These are phyloP conservation scores for Hygrophorus pudorinus DNA, from an alignment of 768 basidiomycete genomes.

Conservation along the genomic window DNA sequence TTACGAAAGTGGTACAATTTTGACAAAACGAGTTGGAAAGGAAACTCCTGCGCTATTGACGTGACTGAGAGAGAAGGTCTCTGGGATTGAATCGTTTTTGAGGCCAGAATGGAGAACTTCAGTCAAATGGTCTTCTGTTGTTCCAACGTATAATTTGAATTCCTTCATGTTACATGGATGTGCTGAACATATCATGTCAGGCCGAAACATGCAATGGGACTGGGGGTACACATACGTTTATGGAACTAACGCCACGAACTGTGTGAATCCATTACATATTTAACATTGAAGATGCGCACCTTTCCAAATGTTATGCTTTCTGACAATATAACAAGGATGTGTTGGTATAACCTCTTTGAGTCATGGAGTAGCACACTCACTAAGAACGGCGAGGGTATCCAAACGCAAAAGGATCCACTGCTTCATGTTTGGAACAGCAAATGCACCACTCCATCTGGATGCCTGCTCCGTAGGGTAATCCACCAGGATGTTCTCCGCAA, in stretches of 20 bases:
- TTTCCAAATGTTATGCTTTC: slow-evolving; percentile 77
- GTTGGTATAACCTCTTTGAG: not conserved
- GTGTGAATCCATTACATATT: not conserved
- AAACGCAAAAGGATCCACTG: slow-evolving; percentile 69
- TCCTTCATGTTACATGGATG: slow-evolving; percentile 85
- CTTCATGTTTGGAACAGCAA: slow-evolving; percentile 41
- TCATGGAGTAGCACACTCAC: slow-evolving; percentile 27
- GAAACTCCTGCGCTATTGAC: slow-evolving; percentile 43
- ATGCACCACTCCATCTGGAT: slow-evolving; percentile 70
- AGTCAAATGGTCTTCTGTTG: slow-evolving; percentile 53
- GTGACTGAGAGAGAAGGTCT: slow-evolving; percentile 54
- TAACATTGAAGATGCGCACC: slow-evolving; percentile 26
- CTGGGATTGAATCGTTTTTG: slow-evolving; percentile 54
- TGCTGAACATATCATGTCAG: slow-evolving; percentile 29
- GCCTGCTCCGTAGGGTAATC: slow-evolving; percentile 54
- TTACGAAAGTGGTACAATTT: slow-evolving; percentile 69
- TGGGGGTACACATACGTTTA: slow-evolving; percentile 23
- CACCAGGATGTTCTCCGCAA: slow-evolving; percentile 56
- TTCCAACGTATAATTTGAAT: slow-evolving; percentile 62
- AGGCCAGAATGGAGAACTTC: slow-evolving; percentile 55
- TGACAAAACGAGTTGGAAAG: slow-evolving; percentile 62
- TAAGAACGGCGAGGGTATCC: slow-evolving; percentile 50
- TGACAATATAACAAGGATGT: slow-evolving; percentile 15
- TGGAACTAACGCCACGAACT: slow-evolving; percentile 23
- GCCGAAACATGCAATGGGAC: slow-evolving; percentile 1